These are phyloP conservation scores for Salix suchowensis DNA, from an alignment of 345 rosid genomes.

Conservation along the genomic window DNA sequence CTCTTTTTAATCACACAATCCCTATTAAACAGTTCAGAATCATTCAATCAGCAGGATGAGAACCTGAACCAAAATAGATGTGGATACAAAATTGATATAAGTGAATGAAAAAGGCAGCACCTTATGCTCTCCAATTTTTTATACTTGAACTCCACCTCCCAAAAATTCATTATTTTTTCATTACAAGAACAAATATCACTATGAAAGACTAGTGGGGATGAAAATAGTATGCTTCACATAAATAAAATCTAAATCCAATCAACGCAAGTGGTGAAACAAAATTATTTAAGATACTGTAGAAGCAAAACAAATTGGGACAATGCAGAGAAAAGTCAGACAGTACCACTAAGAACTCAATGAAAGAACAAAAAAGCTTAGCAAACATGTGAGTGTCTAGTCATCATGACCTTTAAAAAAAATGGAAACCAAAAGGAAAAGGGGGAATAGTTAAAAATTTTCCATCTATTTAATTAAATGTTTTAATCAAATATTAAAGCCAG, in stretches of 20 bases:
- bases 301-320: background rate
- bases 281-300: background rate
- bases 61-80: conserved; percentile 34
- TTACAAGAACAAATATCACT: background rate
- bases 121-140: conserved; percentile 13
- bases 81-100: conserved; percentile 10
- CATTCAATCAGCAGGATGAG: conserved; percentile 32
- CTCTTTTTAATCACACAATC: conserved; percentile 37
- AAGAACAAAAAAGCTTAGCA: background rate
- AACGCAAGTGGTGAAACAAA: conserved; percentile 1
- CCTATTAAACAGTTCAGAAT: conserved; percentile 32
- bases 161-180: background rate
- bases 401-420: conserved; percentile 2
- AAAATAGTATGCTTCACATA: conserved; percentile 11
- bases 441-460: background rate
- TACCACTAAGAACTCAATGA: background rate
- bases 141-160: conserved; percentile 24
- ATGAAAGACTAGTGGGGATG: conserved; percentile 12
- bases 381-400: background rate
- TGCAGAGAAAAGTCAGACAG: background rate
- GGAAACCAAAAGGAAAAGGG: background rate
- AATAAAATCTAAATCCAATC: conserved; percentile 8
- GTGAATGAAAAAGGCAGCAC: background rate
- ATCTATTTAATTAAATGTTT: background rate
- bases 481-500: conserved; percentile 14